These are phyloP conservation scores for Euphorbia celastroides DNA, from an alignment of 441 rosid genomes.

Conservation along the genomic window DNA sequence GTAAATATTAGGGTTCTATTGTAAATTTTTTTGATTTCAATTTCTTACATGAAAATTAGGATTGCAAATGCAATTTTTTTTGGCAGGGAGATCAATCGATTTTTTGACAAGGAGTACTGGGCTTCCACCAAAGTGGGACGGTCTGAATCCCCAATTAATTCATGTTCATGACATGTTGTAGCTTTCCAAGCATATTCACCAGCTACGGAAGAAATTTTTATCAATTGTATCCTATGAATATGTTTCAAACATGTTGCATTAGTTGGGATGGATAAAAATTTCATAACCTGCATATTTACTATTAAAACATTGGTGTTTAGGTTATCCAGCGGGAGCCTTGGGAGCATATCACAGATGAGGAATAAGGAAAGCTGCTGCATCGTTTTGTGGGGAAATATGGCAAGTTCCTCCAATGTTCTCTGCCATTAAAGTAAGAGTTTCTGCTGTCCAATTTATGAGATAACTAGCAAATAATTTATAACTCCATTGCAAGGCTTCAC, in stretches of 20 bases:
- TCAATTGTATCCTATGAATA: not conserved
- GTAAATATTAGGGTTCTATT: no score
- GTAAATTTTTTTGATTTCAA: no score
- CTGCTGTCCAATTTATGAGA: not conserved
- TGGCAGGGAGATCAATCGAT: no score
- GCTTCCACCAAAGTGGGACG: conserved; percentile 92
- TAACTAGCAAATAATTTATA: not conserved
- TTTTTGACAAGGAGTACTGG: conserved; percentile 64
- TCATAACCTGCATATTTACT: conserved; percentile 6
- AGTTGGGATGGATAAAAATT: not conserved
- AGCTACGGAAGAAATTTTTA: not conserved
- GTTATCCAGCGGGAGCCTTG: conserved; percentile 92
- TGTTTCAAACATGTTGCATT: not conserved
- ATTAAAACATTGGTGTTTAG: conserved; percentile 27
- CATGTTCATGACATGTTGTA: not conserved
- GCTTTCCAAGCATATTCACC: not conserved
- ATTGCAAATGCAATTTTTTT: no score
- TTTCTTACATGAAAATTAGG: no score
- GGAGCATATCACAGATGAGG: conserved; percentile 90
- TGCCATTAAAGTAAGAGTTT: conserved; percentile 76
- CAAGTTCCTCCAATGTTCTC: conserved; percentile 99
- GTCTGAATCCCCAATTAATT: conserved; percentile 29
- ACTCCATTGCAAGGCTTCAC: no score
- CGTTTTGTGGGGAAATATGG: conserved; percentile 94
- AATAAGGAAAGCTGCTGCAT: conserved; percentile 66